Evolutionary conservation across 2,329 filamentous ascomycete species (phyloP), one percentile per base, ranked within the genome.

Genomic region (Parasarocladium wereldwijsianum): DNA sequence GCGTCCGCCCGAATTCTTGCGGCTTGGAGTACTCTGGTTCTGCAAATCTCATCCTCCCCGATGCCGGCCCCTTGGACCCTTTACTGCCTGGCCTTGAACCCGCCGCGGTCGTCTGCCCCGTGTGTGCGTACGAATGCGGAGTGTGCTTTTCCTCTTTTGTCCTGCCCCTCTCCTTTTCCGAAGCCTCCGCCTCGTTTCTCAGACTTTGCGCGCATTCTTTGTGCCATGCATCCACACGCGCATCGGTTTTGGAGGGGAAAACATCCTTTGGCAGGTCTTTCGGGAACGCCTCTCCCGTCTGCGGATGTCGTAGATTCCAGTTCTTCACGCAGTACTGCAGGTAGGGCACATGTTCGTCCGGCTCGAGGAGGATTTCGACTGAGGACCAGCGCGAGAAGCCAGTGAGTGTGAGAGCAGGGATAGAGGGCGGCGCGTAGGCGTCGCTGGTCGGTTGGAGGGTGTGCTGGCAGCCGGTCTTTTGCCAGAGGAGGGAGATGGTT

Each of bases 341-440:
- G 43, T 85, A 87, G 0, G 73, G 72, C 1, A 85, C 79, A 55
- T 96, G 86, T 43, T 92, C 82, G 41, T 90, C 78, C 0, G 90
- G 90, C 2, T 76, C 81, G 2, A 96, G 67, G 20, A 96, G 60
- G 14, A 93, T 67, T 55, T 96, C 84, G 32, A 96, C 80, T 0
- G 82, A 84, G 58, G 93, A 79, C 87, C 87, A 98, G 49, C 83
- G 76, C 24, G 87, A 81, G 51, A 93, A 98, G 23, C 90, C 90
- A 44, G 73, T 70, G 0, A 68, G 63, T 20, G 87, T 92, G 33
- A 98, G 58, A 10, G 85, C 82, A 1, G 90, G 90, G 24, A 94
- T 68, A 0, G 69, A 74, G 0, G 87, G 90, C 1, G 75, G 62
- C 4, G 67, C 68, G 49, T 81, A 94, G 38, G 82, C 70, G 42